A percentile compares a stretch with the other conserved stretches of the same genome.
These are phyloP conservation scores for Thelonectria rubi DNA, from an alignment of 2,329 filamentous ascomycete genomes.

Conservation along the genomic window DNA sequence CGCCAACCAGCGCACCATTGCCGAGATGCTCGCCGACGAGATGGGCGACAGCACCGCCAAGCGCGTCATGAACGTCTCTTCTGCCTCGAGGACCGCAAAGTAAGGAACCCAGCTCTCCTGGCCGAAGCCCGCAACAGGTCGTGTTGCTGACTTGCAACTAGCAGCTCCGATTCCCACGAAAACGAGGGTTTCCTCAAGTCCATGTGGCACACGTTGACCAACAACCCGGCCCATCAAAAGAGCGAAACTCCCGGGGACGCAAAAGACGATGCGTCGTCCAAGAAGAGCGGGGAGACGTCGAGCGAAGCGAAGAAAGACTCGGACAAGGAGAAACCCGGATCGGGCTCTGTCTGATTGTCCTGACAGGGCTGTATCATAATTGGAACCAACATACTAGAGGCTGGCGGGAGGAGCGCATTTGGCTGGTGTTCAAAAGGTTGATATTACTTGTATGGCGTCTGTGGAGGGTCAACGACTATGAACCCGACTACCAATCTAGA, in stretches of 20 bases:
- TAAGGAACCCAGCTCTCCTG: constrained; percentile 33
- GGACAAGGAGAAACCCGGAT: constrained; percentile 47
- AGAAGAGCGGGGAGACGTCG: constrained; percentile 34
- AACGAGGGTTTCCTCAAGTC: constrained; percentile 92
- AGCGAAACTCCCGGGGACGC: constrained; percentile 43
- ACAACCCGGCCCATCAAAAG: constrained; percentile 68
- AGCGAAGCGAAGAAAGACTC: constrained; percentile 43
- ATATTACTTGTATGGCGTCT: constrained; percentile 46
- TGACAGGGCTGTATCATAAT: constrained; percentile 36
- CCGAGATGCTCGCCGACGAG: constrained; percentile 97
- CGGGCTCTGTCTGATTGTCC: constrained; percentile 43
- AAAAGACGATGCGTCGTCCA: constrained; percentile 34
- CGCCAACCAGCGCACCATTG: constrained; percentile 88
- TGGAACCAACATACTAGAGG: constrained; percentile 38
- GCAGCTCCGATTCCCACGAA: constrained; percentile 65
- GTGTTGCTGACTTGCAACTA: constrained; percentile 23
- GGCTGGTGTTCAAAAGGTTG: constrained; percentile 51
- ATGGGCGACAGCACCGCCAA: constrained; percentile 92
- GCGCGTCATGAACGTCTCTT: constrained; percentile 84
- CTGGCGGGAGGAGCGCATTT: constrained; percentile 44
- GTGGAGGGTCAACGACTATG: constrained; percentile 33
- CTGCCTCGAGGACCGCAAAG: constrained; percentile 46
- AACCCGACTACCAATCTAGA: constrained; percentile 40
- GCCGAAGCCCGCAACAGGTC: background rate
- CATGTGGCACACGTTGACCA: constrained; percentile 92